Conservation (phyloP, 2,329 filamentous ascomycete species). For the Cercospora canescens region DNA sequence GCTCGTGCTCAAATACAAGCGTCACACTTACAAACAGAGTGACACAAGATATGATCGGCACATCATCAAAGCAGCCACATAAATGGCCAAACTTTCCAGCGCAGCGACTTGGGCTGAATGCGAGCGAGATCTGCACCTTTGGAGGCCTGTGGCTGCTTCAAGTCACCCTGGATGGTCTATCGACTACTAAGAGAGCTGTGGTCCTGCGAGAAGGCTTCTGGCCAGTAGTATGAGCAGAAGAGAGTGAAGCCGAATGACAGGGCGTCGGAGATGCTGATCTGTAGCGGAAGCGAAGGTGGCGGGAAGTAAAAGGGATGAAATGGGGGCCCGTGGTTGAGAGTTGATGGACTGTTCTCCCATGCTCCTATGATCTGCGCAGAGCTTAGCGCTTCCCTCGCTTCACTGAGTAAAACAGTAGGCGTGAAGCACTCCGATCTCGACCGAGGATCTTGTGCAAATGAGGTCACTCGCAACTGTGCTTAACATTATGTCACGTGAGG, state of each 20-base stretch:
- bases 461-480: no score
- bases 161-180: background rate
- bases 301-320: no score
- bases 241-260: background rate
- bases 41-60: background rate
- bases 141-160: background rate
- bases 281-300: background rate
- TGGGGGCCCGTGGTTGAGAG: no score
- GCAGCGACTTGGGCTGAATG: background rate
- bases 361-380: background rate
- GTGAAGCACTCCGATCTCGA: no score
- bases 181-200: background rate
- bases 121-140: background rate
- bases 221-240: background rate
- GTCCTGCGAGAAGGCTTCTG: background rate
- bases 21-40: background rate
- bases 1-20: background rate
- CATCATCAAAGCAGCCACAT: background rate
- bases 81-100: background rate
- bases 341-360: no score
- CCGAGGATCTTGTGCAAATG: no score
- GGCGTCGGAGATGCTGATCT: background rate
- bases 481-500: no score
- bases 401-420: background rate
- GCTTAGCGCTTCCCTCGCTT: background rate